These are phyloP conservation scores for Quercus aquifolioides DNA, from an alignment of 306 rosid species.

Conservation along the genomic window DNA sequence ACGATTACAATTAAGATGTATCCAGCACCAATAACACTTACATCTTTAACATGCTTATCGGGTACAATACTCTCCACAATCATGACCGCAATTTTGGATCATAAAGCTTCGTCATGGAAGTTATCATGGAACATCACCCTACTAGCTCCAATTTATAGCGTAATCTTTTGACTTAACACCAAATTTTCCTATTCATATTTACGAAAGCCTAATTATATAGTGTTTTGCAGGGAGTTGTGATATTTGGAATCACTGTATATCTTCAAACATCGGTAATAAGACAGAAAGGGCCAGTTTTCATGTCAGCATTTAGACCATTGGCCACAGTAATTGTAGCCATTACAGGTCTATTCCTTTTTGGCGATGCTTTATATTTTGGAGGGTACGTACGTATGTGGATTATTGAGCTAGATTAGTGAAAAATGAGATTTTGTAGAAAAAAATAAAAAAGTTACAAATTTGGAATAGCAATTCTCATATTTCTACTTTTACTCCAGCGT, in stretches of 20 bases:
- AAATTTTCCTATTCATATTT: background rate
- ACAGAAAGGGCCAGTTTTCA: constrained; percentile 30
- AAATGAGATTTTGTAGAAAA: background rate
- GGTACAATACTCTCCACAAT: no score
- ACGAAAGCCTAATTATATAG: background rate
- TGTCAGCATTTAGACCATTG: constrained; percentile 24
- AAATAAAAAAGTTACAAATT: background rate
- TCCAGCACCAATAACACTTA: no score
- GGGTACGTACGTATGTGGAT: background rate
- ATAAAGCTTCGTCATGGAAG: constrained; percentile 10
- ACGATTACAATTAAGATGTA: background rate
- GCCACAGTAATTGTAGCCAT: constrained; percentile 4
- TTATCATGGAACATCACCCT: constrained; percentile 27
- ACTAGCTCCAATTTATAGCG: constrained; percentile 19
- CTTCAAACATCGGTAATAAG: background rate
- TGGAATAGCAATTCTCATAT: background rate
- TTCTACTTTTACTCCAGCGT: background rate
- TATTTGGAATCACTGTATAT: constrained; percentile 1
- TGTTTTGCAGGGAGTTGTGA: constrained; percentile 22
- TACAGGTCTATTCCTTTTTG: constrained; percentile 9
- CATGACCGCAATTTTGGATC: no score
- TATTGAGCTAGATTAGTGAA: background rate
- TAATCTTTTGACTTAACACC: background rate
- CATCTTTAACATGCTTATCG: no score
- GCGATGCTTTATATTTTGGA: constrained; percentile 27